These are phyloP conservation scores for Beauveria pseudobassiana DNA, from an alignment of 2,329 filamentous ascomycete species.

Conservation along the genomic window DNA sequence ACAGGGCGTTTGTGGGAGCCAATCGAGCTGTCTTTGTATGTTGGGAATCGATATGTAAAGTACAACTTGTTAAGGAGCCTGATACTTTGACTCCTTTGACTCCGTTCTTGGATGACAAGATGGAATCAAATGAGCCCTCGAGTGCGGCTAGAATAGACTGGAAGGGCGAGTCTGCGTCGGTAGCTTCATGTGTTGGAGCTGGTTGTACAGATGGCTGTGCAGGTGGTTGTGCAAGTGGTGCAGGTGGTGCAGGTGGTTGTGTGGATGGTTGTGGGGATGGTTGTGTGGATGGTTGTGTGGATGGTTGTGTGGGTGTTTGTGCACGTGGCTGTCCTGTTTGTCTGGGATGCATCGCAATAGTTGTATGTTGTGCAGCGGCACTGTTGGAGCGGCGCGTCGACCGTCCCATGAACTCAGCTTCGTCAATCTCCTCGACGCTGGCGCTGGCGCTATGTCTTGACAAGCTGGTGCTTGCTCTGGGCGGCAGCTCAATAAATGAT, in stretches of 20 bases:
- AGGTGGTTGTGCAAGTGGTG: background rate
- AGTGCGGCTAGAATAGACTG: background rate
- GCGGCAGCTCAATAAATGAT: background rate
- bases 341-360: background rate
- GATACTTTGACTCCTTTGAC: slow-evolving; percentile 13
- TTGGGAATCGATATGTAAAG: slow-evolving; percentile 25
- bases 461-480: background rate
- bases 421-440: slow-evolving; percentile 13
- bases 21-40: slow-evolving; percentile 16
- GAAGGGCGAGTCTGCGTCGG: slow-evolving; percentile 4
- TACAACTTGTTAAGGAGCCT: slow-evolving; percentile 24
- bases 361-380: background rate
- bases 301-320: too few species aligned
- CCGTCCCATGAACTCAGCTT: background rate
- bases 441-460: slow-evolving; percentile 14
- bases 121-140: background rate
- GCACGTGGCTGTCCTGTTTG: background rate
- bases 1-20: slow-evolving; percentile 34
- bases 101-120: slow-evolving; percentile 14
- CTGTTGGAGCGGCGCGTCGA: background rate
- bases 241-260: too few species aligned
- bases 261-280: too few species aligned
- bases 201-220: background rate
- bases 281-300: too few species aligned
- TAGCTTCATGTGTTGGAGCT: background rate